Evolutionary conservation across 495 filamentous ascomycete genomes (phyloP).

Genomic region (Peziza echinospora): DNA sequence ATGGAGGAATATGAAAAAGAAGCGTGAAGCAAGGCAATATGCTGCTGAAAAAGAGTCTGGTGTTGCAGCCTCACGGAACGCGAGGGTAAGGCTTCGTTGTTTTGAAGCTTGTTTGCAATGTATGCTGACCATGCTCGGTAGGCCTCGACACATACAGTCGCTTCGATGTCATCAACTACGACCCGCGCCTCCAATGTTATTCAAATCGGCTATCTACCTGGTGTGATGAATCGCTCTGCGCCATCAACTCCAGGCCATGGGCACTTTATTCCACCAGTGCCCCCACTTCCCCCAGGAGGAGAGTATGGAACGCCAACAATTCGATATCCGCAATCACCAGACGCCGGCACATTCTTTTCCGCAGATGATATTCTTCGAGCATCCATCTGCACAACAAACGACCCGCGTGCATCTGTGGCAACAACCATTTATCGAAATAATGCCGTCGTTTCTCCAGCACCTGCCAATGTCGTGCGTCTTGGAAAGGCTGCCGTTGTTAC

Average conservation of each 20-base stretch:
- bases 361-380: conserved; percentile 39
- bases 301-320: conserved; percentile 31
- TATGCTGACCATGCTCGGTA: no score
- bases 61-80: conserved; percentile 37
- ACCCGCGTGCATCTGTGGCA: conserved; percentile 45
- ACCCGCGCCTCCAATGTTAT: conserved; percentile 96
- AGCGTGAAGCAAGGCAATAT: conserved; percentile 39
- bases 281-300: conserved; percentile 58
- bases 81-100: no score
- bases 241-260: conserved; percentile 58
- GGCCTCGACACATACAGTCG: conserved; percentile 68
- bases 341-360: conserved; percentile 37
- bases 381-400: conserved; percentile 50
- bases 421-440: conserved; percentile 84
- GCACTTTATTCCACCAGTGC: conserved; percentile 78
- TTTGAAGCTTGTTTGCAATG: no score
- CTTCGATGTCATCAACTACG: conserved; percentile 85
- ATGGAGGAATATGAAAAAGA: conserved; percentile 73
- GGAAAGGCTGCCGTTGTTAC: conserved; percentile 79
- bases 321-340: conserved; percentile 82
- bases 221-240: conserved; percentile 79
- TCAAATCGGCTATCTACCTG: conserved; percentile 96
- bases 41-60: conserved; percentile 35
- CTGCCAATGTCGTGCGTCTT: conserved; percentile 63
- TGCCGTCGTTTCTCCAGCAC: conserved; percentile 55